Conservation (phyloP, 164 flowering plant species). For the Dillenia turbinata region DNA sequence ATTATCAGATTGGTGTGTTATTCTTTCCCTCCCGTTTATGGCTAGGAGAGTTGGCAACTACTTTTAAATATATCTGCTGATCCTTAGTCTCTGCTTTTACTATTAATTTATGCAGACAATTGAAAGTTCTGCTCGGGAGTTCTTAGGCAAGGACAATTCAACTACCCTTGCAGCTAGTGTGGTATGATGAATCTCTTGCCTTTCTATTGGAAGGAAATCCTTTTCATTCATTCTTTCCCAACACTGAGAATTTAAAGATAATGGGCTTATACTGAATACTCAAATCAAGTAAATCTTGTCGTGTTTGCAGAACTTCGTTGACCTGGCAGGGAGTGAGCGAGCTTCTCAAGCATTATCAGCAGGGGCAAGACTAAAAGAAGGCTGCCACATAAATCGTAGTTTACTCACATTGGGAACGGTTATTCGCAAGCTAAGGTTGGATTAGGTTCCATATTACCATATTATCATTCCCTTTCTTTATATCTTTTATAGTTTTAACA, state of each 20-base stretch:
- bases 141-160: constrained; percentile 40
- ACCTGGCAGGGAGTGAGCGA: constrained; percentile 99
- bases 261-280: no score
- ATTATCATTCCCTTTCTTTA: no score
- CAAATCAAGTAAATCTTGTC: background rate
- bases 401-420: constrained; percentile 90
- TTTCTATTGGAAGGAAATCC: no score
- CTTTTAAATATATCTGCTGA: no score
- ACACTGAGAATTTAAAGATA: no score
- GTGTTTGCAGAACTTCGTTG: constrained; percentile 80
- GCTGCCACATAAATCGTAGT: constrained; percentile 95
- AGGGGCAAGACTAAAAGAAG: constrained; percentile 91
- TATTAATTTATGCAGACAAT: constrained; percentile 50
- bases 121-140: constrained; percentile 75
- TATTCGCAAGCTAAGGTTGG: constrained; percentile 87
- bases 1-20: constrained; percentile 74
- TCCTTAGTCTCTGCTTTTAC: no score
- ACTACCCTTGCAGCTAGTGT: constrained; percentile 78
- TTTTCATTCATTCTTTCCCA: no score
- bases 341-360: constrained; percentile 87
- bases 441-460: no score
- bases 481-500: no score
- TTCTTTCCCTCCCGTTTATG: background rate
- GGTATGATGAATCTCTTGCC: constrained; percentile 37
- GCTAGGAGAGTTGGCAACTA: no score